Evolutionary conservation across 257 asterid species (phyloP).

Genomic region (Oldenlandia corymbosa): DNA sequence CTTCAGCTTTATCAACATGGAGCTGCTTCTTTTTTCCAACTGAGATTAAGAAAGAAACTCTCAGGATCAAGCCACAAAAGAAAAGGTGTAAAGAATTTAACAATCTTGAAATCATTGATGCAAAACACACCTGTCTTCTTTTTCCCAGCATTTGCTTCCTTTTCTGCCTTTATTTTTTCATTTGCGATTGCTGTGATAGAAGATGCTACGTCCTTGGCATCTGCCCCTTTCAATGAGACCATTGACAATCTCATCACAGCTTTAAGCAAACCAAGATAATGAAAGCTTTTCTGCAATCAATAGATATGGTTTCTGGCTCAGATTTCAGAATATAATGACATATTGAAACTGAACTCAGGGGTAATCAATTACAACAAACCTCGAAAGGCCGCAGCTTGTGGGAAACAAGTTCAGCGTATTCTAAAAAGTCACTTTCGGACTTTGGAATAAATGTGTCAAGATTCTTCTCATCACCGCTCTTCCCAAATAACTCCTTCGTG

Average conservation of each 20-base stretch:
- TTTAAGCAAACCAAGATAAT: constrained; percentile 78
- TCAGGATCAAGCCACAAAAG: constrained; percentile 3
- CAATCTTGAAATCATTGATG: neutral
- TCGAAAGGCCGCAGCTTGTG: constrained; percentile 73
- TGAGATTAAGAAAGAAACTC: constrained; percentile 22
- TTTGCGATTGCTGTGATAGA: constrained; percentile 90
- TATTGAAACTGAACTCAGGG: neutral
- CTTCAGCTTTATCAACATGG: constrained; percentile 68
- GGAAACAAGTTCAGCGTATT: constrained; percentile 81
- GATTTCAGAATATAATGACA: neutral
- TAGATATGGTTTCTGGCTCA: constrained; percentile 9
- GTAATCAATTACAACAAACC: constrained; percentile 38
- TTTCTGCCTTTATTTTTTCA: constrained; percentile 93
- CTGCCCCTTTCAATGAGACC: constrained; percentile 77
- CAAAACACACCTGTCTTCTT: constrained; percentile 66
- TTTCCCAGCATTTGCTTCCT: constrained; percentile 84
- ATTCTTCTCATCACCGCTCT: constrained; percentile 60
- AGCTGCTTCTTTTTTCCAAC: constrained; percentile 85
- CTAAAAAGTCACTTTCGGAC: constrained; percentile 67
- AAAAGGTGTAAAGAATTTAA: neutral
- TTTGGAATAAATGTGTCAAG: constrained; percentile 88
- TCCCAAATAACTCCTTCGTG: constrained; percentile 76
- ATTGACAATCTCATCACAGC: constrained; percentile 79
- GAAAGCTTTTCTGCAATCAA: constrained; percentile 77
- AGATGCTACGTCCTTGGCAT: constrained; percentile 88